Base-by-base conservation (phyloP, 2,329 filamentous ascomycete genomes). In the Fusarium tjaetaba region DNA sequence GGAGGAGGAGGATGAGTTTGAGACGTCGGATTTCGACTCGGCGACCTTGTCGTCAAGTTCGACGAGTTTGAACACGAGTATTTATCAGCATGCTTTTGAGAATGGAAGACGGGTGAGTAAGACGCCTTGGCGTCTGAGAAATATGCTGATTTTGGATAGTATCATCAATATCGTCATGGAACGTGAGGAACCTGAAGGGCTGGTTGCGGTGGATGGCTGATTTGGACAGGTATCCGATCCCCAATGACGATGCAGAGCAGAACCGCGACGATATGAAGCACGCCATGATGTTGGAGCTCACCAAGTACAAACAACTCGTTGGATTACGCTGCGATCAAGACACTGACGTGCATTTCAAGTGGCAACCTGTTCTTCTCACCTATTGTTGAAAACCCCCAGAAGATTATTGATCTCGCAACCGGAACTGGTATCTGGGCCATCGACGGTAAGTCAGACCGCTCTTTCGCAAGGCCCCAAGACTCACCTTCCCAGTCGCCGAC, bases 261-360 rank as follows among this genome's bases (percentile, higher is more conserved):
- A 77, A 78, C 26, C 74, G 77, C 11, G 77, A 78, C 22, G 73
- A 77, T 1, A 73, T 74, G 69, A 77, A 81, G 28, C 80, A 83
- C 52, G 81, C 79, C 9, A 80, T 80, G 77, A 73, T 77, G 46
- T 49, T 82, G 9, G 70, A 76, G 9, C 61, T 82, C 5, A 78
- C 75, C 1, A 71, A 78, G 75, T 77, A 26, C 11, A 22, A 15
- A 68, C 4, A 0, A 1, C 2, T 0, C 4, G 8, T 22, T 1
- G 8, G 0, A 8, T 8, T 0, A 1, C 0, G 13, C 13, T 4
- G 2, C 14, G 9, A 15, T 11, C 6, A 5, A 26, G 5, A 22
- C 2, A 39, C 61, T 70, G n/a, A 61, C 10, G 5, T 16, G 7
- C 15, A 36, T 14, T 5, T 7, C 24, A n/a, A 77, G 75, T 36